Base-by-base conservation (phyloP, 768 basidiomycete genomes). In the Phanerochaete sordida region DNA sequence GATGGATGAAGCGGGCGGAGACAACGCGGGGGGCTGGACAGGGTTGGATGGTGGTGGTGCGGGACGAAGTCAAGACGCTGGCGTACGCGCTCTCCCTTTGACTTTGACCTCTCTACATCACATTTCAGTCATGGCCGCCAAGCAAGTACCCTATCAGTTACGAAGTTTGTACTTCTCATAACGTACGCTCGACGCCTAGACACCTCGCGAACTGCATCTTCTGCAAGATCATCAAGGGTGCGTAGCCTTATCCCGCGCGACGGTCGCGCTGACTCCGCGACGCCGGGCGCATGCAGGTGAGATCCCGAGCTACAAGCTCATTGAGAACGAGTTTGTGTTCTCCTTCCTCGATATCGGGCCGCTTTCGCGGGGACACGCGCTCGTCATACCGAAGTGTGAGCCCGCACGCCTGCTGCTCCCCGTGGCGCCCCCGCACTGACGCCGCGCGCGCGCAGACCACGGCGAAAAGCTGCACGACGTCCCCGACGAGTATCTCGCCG, bases 261-360 rank as follows among this genome's bases (percentile, higher is more conserved):
- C 3, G 13, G 56, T 30, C 27, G 19, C 19, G 19, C 21, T 3
- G 19, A n/a, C 28, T 51, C 9, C 2, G 24, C 39, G 8, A 30
- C 7, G 19, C 21, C 24, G 28, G 56, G 31, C 15, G 46, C 39
- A 35, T 46, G 47, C 70, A 94, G 94, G 93, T 54, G 88, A 95
- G 24, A 94, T 98, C 64, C 95, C 95, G 16, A 87, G 88, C 74
- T 87, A 81, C 74, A 95, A 94, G 77, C 82, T 95, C 35, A 57
- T 89, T 43, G 92, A 95, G 72, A 93, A 90, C 1, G 81, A 84
- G 6, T 70, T 81, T 26, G 83, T 87, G 85, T 89, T 77, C 69
- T 85, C 96, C 0, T 98, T 99, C 78, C 84, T 99, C 64, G 97
- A 98, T 66, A 91, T 99, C 62, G 87, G 87, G 1, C 95, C 96